Base-by-base conservation (phyloP, 257 asterid species). In the Solanum medicagineum region DNA sequence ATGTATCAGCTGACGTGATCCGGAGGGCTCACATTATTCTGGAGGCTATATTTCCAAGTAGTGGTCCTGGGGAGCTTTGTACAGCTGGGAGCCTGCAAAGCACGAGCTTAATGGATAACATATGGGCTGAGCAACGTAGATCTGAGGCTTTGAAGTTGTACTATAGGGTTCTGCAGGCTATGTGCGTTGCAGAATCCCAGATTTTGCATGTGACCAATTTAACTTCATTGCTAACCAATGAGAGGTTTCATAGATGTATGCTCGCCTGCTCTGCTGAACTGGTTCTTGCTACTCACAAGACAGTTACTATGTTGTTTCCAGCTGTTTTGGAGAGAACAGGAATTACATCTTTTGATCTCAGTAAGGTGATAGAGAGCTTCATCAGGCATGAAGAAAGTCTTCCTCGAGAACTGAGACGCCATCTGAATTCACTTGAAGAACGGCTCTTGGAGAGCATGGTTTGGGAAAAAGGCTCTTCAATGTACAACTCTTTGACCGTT, bases 241-340 rank as follows among this genome's bases (percentile, higher is more conserved):
- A 95, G 92, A 93, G 97, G 92, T 97, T 97, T 86, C 99, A 97
- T 86, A 91, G 99, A 90, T 97, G 99, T 86, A 95, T 97, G 99
- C 98, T 97, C 57, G 99, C 99, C 74, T 97, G 99, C 89, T 97
- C 99, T 15, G 97, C 99, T 17, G 99, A 97, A 87, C 93, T 97
- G 82, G 99, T 97, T 89, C 99, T 97, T 83, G 99, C 99, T 83
- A 97, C 99, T 17, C 99, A 97, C 88, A 95, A 95, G 91, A 97
- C 99, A 10, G 99, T 93, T 56, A 95, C 99, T 19, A 94, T 97
- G 98, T 80, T 97, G 89, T 95, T 97, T 92, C 99, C 99, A 80
- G 91, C 99, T 79, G 99, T 97, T 77, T 85, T 97, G 88, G 99
- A 97, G 89, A 95, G 94, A 90, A 97, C 99, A 26, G 99, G 99